A percentile compares a stretch with the other conserved stretches of the same genome.
These are phyloP conservation scores for Yamadazyma takamatsuzukensis DNA, from an alignment of 805 yeast genomes.

Conservation along the genomic window DNA sequence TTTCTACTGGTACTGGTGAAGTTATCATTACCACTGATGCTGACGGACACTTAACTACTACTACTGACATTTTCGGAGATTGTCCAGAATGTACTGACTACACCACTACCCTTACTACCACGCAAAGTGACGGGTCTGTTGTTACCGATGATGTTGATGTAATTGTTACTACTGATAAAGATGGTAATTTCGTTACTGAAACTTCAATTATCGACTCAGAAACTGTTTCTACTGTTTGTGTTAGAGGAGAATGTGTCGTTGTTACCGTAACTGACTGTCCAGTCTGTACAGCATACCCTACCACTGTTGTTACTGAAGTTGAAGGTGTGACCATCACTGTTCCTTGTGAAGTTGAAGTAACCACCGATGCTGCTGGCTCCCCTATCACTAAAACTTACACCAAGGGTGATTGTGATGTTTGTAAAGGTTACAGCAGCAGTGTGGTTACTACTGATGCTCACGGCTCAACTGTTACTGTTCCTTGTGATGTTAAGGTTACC, in stretches of 20 bases:
- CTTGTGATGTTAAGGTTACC: neutral
- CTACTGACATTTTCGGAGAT: constrained; percentile 9
- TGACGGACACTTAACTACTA: constrained; percentile 8
- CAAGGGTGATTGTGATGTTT: neutral
- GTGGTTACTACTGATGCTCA: neutral
- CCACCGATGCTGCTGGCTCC: constrained; percentile 4
- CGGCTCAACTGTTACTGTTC: neutral
- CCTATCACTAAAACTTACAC: neutral
- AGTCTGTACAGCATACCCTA: neutral
- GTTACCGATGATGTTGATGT: constrained; percentile 13
- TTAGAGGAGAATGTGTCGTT: constrained; percentile 9
- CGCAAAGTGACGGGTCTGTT: constrained; percentile 11
- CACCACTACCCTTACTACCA: constrained; percentile 12
- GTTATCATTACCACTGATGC: constrained; percentile 13
- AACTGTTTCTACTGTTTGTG: constrained; percentile 6
- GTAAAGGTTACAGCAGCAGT: neutral
- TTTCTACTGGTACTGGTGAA: constrained; percentile 8
- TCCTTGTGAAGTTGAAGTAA: neutral
- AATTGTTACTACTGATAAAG: constrained; percentile 14
- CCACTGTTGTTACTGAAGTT: neutral
- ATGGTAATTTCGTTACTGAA: constrained; percentile 7
- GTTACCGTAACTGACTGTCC: constrained; percentile 2
- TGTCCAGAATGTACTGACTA: constrained; percentile 14
- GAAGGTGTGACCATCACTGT: neutral
- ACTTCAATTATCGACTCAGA: constrained; percentile 1